Evolutionary conservation across 768 basidiomycete genomes (phyloP).

Genomic region (Panellus pusillus): DNA sequence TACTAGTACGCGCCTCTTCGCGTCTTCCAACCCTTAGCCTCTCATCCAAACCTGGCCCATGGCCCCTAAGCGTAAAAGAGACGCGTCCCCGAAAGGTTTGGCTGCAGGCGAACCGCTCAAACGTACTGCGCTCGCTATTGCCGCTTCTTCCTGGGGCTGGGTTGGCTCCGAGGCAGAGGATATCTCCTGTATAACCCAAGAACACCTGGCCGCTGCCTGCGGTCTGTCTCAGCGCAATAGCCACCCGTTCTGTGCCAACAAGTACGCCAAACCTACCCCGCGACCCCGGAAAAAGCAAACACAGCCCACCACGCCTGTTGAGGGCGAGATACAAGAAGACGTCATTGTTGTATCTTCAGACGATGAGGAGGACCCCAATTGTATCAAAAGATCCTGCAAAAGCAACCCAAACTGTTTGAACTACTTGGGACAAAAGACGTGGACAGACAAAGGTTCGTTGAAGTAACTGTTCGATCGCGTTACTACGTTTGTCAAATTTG

Average conservation of each 20-base stretch:
- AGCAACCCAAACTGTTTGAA: constrained; percentile 85
- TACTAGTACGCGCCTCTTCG: constrained; percentile 11
- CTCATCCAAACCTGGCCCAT: constrained; percentile 32
- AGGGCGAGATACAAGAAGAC: constrained; percentile 56
- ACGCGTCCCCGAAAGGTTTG: constrained; percentile 52
- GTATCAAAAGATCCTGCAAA: constrained; percentile 66
- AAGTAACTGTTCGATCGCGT: not conserved
- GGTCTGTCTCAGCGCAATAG: constrained; percentile 57
- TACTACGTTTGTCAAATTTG: constrained; percentile 7
- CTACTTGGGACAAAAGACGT: constrained; percentile 80
- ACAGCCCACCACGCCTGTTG: constrained; percentile 16
- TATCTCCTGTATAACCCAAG: constrained; percentile 58
- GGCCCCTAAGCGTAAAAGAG: constrained; percentile 61
- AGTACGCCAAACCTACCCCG: constrained; percentile 35
- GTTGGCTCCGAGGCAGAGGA: constrained; percentile 64
- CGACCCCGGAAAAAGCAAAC: constrained; percentile 20
- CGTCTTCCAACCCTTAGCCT: constrained; percentile 9
- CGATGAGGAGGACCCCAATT: constrained; percentile 59
- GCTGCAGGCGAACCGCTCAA: constrained; percentile 64
- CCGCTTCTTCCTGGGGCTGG: constrained; percentile 74
- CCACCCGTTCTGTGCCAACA: constrained; percentile 59
- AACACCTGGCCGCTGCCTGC: constrained; percentile 67
- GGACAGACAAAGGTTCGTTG: constrained; percentile 68
- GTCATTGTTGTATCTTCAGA: constrained; percentile 59
- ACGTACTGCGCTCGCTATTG: constrained; percentile 49